phyloP scores from a whole-genome alignment of 108 stramenopile genomes.

The Nitzschia putrida region DNA sequence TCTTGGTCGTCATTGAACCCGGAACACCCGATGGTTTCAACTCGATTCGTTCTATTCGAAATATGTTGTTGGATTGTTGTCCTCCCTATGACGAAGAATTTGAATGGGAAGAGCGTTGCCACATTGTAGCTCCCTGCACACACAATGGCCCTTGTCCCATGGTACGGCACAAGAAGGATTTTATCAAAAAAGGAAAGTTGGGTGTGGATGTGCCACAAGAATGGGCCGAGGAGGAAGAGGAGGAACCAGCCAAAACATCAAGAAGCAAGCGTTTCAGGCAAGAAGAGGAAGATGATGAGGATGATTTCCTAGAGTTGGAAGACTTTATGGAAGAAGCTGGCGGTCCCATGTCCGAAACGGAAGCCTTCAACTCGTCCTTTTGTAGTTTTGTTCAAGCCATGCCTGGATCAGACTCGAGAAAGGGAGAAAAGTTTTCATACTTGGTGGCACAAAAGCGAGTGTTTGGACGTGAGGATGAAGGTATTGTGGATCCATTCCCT shows the following conservation, averaged over 20 bases:
- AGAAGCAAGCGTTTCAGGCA: conserved; percentile 24
- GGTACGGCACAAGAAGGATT: conserved; percentile 62
- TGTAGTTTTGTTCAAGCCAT: conserved; percentile 88
- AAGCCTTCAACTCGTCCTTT: conserved; percentile 64
- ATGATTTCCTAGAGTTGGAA: conserved; percentile 18
- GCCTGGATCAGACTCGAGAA: conserved; percentile 52
- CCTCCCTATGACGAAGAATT: conserved; percentile 50
- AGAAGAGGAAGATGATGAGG: conserved; percentile 42
- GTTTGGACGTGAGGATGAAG: conserved; percentile 15
- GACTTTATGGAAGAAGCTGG: conserved; percentile 33
- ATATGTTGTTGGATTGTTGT: conserved; percentile 81
- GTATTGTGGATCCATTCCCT: conserved; percentile 1
- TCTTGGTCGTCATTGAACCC: conserved; percentile 81
- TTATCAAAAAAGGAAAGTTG: conserved; percentile 42
- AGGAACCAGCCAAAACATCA: conserved; percentile 29
- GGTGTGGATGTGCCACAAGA: conserved; percentile 42
- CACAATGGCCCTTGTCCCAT: conserved; percentile 81
- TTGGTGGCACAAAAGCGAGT: conserved; percentile 76
- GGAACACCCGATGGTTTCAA: conserved; percentile 88
- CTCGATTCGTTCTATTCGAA: conserved; percentile 66
- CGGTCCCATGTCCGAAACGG: conserved; percentile 38
- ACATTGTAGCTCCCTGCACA: conserved; percentile 84
- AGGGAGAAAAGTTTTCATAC: conserved; percentile 84
- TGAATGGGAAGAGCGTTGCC: conserved; percentile 57
- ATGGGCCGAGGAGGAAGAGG: conserved; percentile 17